Percentiles rank a stretch among this genome's conserved stretches.
These are phyloP conservation scores for Toxicodendron radicans DNA, from an alignment of 345 rosid species.

Conservation along the genomic window DNA sequence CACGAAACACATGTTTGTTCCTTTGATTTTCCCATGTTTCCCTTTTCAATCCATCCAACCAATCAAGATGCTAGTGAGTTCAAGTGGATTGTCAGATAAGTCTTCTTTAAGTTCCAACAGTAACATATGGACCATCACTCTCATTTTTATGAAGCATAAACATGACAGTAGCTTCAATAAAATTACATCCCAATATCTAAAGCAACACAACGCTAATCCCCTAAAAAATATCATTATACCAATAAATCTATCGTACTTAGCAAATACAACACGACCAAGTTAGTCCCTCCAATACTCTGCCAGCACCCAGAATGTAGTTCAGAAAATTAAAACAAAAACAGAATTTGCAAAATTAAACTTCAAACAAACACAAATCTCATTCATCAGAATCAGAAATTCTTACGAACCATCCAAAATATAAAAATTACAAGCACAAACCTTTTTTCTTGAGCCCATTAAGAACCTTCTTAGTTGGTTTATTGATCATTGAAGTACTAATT, in stretches of 20 bases:
- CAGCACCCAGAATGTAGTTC: not conserved
- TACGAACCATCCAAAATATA: conserved; percentile 2
- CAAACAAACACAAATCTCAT: not conserved
- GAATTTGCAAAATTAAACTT: not conserved
- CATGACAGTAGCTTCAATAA: not conserved
- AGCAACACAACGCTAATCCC: not conserved
- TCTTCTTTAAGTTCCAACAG: too few species aligned
- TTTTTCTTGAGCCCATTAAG: conserved; percentile 52
- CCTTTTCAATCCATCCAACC: too few species aligned
- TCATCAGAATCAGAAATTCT: conserved; percentile 7
- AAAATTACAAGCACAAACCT: conserved; percentile 33
- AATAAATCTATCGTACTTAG: not conserved
- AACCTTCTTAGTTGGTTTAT: conserved; percentile 48
- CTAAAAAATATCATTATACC: not conserved
- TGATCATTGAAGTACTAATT: conserved; percentile 45
- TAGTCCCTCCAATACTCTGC: not conserved
- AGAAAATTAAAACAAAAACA: not conserved
- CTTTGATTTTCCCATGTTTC: too few species aligned
- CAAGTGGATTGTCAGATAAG: too few species aligned
- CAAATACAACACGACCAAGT: not conserved
- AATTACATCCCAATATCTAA: not conserved
- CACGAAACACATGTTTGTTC: too few species aligned
- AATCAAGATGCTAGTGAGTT: too few species aligned
- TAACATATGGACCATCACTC: not conserved
- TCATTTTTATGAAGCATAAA: not conserved